Evolutionary conservation across 2,329 filamentous ascomycete species (phyloP), one percentile per base, ranked within the genome.

Genomic region (Sporothrix schenckii): DNA sequence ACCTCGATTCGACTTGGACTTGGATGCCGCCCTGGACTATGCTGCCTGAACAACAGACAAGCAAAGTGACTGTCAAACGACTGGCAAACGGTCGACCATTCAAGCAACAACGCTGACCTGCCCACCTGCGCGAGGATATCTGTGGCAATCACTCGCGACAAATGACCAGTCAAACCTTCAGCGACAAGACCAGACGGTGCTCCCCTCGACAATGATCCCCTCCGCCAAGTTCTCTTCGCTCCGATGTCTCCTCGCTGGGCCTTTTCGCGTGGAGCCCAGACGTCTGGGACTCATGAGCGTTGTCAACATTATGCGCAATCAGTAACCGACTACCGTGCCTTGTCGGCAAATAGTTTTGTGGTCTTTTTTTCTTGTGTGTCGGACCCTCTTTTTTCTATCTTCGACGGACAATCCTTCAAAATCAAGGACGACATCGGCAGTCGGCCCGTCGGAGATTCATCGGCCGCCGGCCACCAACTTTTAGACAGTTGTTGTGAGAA

Each of bases 331-430:
- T 9, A 50, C 63, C 63, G 63, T 39, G 24, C 27, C 53, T 47
- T 47, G 63, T 47, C 47, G 63, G 47, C 39, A 53, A 66, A 3
- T 52, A 66, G 9, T 52, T 65, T 66, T 34, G 34, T 24, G 49
- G 21, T n/a, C 27, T 65, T 13, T 30, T 44, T 39, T 49, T 65
- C 30, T 27, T n/a, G 19, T n/a, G 30, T 16, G 2, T 49, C 16
- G 16, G 16, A n/a, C 52, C 24, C 9, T 19, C 30, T 41, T n/a
- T 47, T 41, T 34, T 47, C 58, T 63, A 21, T 6, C 7, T 34
- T 4, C 34, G 34, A 34, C 27, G 27, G 44, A 50, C 16, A 50
- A 6, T 6, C 3, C 14, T 50, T 5, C 47, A 50, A n/a, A n/a
- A 4, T 2, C 14, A 44, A 44, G 14, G 19, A 27, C 53, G 53